Percentiles rank a stretch among this genome's conserved stretches.
phyloP scores from a whole-genome alignment of 106 monocot species.

The Acorus gramineus region DNA sequence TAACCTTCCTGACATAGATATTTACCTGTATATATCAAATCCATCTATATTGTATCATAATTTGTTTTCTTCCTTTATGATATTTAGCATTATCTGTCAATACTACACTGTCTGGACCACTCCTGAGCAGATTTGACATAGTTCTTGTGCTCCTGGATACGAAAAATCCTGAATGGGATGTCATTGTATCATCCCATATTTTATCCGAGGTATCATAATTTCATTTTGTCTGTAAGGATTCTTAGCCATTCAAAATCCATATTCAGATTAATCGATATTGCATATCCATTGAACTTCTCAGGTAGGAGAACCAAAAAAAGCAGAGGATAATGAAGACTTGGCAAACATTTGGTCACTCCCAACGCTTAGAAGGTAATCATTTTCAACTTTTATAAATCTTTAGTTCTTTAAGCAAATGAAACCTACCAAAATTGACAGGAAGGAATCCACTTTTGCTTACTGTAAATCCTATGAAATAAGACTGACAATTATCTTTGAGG shows the following conservation, averaged over 20 bases:
- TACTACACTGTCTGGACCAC: conserved; percentile 83
- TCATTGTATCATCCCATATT: conserved; percentile 91
- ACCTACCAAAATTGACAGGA: not conserved
- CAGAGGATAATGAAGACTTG: conserved; percentile 30
- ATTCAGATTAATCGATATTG: too few relatives aligned
- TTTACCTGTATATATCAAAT: not conserved
- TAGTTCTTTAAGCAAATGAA: not conserved
- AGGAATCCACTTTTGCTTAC: too few relatives aligned
- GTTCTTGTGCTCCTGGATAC: conserved; percentile 93
- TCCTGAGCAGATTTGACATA: conserved; percentile 96
- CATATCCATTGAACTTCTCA: not conserved
- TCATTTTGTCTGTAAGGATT: not conserved
- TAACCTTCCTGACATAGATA: too few relatives aligned
- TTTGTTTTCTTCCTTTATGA: not conserved
- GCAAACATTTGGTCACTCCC: conserved; percentile 61
- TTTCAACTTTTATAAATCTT: not conserved
- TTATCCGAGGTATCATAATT: conserved; percentile 47
- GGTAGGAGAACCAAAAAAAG: conserved; percentile 37
- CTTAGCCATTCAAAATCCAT: too few relatives aligned
- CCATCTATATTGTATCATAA: not conserved
- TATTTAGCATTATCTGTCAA: conserved; percentile 84
- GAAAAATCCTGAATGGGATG: conserved; percentile 90
- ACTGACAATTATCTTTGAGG: too few relatives aligned
- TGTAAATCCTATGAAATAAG: too few relatives aligned
- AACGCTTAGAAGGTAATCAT: conserved; percentile 60